Conservation (phyloP, 768 basidiomycete species). For the Mycena haematopus region DNA sequence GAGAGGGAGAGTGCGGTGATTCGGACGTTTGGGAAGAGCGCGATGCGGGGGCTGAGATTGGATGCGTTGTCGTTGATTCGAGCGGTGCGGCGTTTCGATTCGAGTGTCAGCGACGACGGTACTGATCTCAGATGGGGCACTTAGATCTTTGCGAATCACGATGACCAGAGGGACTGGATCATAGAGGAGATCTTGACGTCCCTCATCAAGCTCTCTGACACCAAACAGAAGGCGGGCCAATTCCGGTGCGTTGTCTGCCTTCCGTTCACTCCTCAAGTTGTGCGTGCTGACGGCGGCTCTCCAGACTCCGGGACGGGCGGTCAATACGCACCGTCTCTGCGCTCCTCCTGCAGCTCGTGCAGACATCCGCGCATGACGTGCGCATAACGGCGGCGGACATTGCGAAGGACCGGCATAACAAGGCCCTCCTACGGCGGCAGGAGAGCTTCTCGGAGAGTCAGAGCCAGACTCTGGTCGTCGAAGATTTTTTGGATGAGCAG, state of each 20-base stretch:
- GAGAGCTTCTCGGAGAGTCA: constrained; percentile 63
- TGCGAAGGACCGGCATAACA: constrained; percentile 66
- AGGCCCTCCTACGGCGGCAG: constrained; percentile 64
- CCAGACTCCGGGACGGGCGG: constrained; percentile 87
- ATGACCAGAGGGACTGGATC: constrained; percentile 93
- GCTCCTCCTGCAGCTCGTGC: constrained; percentile 92
- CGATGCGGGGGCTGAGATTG: constrained; percentile 81
- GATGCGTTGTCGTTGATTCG: constrained; percentile 86
- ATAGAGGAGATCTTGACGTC: constrained; percentile 96
- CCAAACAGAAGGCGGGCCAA: constrained; percentile 88
- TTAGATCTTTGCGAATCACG: constrained; percentile 83
- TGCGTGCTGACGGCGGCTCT: constrained; percentile 1
- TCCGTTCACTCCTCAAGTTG: too few relatives aligned
- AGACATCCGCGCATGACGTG: constrained; percentile 92
- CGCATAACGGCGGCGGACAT: constrained; percentile 69
- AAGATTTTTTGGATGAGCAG: constrained; percentile 68
- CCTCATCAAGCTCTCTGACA: constrained; percentile 87
- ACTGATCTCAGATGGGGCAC: constrained; percentile 45
- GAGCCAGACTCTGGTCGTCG: constrained; percentile 40
- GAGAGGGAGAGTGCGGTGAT: constrained; percentile 68
- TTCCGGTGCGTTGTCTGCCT: constrained; percentile 65
- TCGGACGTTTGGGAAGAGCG: constrained; percentile 74
- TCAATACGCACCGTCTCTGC: constrained; percentile 95
- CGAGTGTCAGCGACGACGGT: background rate
- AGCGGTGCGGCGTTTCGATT: constrained; percentile 58